These are phyloP conservation scores for Acacia melanoxylon DNA, from an alignment of 306 rosid species.

Conservation along the genomic window DNA sequence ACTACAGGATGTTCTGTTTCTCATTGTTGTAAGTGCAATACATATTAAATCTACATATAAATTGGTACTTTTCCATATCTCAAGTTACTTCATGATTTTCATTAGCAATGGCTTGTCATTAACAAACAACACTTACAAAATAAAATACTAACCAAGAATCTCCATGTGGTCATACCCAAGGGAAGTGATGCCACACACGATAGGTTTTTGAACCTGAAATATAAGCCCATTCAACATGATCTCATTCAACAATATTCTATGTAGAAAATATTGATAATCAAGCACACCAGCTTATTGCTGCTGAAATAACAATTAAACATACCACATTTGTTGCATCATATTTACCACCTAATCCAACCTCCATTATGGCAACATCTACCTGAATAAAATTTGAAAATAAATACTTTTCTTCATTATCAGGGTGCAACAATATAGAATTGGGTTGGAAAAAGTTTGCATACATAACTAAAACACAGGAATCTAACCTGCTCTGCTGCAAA, in stretches of 20 bases:
- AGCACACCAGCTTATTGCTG: constrained; percentile 17
- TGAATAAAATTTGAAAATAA: constrained; percentile 34
- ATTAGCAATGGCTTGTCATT: constrained; percentile 21
- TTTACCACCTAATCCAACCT: constrained; percentile 94
- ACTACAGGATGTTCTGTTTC: constrained; percentile 4
- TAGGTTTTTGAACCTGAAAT: constrained; percentile 63
- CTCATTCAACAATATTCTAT: constrained; percentile 17
- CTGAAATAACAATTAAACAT: constrained; percentile 35
- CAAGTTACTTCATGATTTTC: constrained; percentile 16
- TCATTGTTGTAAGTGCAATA: constrained; percentile 10
- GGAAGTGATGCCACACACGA: constrained; percentile 87
- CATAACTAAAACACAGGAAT: constrained; percentile 16
- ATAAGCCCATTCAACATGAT: constrained; percentile 19
- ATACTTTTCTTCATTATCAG: not conserved
- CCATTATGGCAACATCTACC: constrained; percentile 95
- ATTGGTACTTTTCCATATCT: not conserved
- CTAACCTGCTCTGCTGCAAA: constrained; percentile 87
- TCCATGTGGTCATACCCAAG: constrained; percentile 99
- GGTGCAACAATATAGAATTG: not conserved
- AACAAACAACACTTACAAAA: constrained; percentile 27
- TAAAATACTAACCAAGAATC: constrained; percentile 85
- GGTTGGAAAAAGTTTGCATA: constrained; percentile 12
- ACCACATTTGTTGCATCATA: constrained; percentile 99
- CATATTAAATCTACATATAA: not conserved
- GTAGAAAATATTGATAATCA: constrained; percentile 20